These are phyloP conservation scores for Exophiala sp. DNA, from an alignment of 2,329 filamentous ascomycete species.

Conservation along the genomic window DNA sequence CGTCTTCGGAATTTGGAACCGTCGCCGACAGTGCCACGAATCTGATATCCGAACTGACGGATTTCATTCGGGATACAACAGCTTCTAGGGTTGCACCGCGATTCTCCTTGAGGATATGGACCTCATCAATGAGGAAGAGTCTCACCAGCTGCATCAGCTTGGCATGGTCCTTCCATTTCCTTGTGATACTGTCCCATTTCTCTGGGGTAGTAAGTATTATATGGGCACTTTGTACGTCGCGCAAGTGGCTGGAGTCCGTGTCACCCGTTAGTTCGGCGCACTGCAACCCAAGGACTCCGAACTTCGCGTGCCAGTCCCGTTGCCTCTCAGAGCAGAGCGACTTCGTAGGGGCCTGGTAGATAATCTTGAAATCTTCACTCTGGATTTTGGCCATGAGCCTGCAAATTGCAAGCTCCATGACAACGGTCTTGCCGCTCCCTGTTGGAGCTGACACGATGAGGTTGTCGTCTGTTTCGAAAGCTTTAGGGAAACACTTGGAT, in stretches of 20 bases:
- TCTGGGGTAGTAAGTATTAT: slow-evolving; percentile 86
- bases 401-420: slow-evolving; percentile 78
- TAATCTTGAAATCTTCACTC: slow-evolving; percentile 65
- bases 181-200: slow-evolving; percentile 85
- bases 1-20: slow-evolving; percentile 73
- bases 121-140: slow-evolving; percentile 79
- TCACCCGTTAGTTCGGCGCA: slow-evolving; percentile 79
- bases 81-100: slow-evolving; percentile 76
- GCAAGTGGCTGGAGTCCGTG: slow-evolving; percentile 61
- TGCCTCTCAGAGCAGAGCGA: slow-evolving; percentile 71
- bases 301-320: slow-evolving; percentile 72
- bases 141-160: slow-evolving; percentile 69
- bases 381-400: slow-evolving; percentile 54
- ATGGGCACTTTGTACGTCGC: slow-evolving; percentile 63
- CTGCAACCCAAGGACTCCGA: slow-evolving; percentile 58
- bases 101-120: slow-evolving; percentile 75
- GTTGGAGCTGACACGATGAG: slow-evolving; percentile 76
- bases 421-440: slow-evolving; percentile 75
- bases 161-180: slow-evolving; percentile 77
- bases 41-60: slow-evolving; percentile 65
- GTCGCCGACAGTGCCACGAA: slow-evolving; percentile 80
- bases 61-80: slow-evolving; percentile 82
- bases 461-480: slow-evolving; percentile 66
- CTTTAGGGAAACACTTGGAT: slow-evolving; percentile 65
- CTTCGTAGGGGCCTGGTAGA: slow-evolving; percentile 82